Conservation (phyloP, 805 yeast genomes). For the Scheffersomyces stipitis region DNA sequence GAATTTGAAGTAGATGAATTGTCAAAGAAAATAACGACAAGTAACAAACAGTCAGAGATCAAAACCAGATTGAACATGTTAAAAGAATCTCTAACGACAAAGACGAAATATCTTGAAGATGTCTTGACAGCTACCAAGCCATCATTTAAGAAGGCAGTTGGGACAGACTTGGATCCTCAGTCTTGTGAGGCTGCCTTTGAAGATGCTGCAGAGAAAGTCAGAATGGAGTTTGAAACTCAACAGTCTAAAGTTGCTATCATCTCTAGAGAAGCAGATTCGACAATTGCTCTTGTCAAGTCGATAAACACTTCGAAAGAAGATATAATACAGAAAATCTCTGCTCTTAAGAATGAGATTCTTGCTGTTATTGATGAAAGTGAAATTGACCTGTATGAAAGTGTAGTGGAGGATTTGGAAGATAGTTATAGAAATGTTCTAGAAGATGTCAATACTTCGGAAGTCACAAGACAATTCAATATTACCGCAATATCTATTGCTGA, state of each 20-base stretch:
- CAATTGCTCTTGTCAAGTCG: not conserved
- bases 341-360: constrained; percentile 14
- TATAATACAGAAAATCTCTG: not conserved
- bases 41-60: constrained; percentile 58
- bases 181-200: constrained; percentile 12
- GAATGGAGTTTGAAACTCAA: constrained; percentile 2
- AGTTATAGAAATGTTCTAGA: constrained; percentile 62
- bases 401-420: constrained; percentile 56
- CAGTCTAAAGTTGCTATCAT: constrained; percentile 2
- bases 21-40: constrained; percentile 47
- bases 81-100: constrained; percentile 36
- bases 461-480: constrained; percentile 66
- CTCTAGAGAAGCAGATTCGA: constrained; percentile 5
- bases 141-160: constrained; percentile 17
- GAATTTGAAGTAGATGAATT: constrained; percentile 50
- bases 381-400: constrained; percentile 51
- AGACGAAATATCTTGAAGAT: constrained; percentile 25
- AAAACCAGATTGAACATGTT: constrained; percentile 53
- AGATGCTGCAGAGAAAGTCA: not conserved
- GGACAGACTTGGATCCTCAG: constrained; percentile 12
- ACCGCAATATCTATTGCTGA: constrained; percentile 68
- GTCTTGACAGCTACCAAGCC: constrained; percentile 21
- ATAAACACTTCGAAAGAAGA: not conserved
- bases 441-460: constrained; percentile 64
- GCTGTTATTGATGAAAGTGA: constrained; percentile 31